These are phyloP conservation scores for Stromatinia cepivora DNA, from an alignment of 2,329 filamentous ascomycete genomes.

Conservation along the genomic window DNA sequence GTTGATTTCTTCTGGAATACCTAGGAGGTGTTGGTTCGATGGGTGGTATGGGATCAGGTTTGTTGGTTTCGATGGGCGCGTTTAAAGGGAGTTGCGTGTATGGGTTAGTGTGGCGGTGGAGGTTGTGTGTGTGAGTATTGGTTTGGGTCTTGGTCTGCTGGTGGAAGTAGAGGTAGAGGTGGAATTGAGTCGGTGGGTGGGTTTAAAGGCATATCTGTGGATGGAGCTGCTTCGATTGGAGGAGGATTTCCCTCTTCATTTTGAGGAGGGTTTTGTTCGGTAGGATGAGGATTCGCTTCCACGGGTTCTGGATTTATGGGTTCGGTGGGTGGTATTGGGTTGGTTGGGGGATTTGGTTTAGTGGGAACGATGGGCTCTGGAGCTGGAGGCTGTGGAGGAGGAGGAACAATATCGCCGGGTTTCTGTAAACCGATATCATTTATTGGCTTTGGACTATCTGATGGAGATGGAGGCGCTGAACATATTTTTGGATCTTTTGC, in stretches of 20 bases:
- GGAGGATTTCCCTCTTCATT: background rate
- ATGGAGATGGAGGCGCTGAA: background rate
- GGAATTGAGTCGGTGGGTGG: background rate
- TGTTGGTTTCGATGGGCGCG: no score
- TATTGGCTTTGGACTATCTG: background rate
- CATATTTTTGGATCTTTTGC: constrained; percentile 7
- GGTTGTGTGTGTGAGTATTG: background rate
- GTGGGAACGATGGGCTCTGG: background rate
- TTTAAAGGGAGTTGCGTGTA: no score
- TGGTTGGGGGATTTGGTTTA: background rate
- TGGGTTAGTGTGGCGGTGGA: background rate
- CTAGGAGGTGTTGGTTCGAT: no score
- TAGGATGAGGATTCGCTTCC: background rate
- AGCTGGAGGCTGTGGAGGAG: background rate
- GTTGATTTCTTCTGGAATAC: no score
- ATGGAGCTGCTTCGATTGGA: background rate
- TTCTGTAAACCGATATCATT: constrained; percentile 13
- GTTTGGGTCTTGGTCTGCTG: background rate
- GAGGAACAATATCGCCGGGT: background rate
- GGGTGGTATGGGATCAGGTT: no score
- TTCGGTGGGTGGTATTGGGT: background rate
- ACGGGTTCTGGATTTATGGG: background rate
- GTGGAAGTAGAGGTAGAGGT: background rate
- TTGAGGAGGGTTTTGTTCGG: background rate
- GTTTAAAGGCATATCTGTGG: background rate